Evolutionary conservation across 2,329 filamentous ascomycete genomes (phyloP), one percentile per base, ranked within the genome.

Genomic region (Blumeria hordei): DNA sequence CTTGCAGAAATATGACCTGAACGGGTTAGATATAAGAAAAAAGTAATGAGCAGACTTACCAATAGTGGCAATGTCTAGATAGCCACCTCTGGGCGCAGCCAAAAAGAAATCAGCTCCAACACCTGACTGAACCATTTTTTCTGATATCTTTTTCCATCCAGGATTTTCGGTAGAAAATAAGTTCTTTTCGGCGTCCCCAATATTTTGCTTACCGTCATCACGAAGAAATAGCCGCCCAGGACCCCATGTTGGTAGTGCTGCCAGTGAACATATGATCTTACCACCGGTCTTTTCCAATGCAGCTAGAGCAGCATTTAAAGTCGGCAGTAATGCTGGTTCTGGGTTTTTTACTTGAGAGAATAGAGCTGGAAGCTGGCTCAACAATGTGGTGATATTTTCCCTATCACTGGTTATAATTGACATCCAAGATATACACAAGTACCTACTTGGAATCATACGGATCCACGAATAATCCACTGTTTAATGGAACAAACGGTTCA

Each of bases 71-170:
- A 96, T 81, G 63, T 96, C 90, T 50, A 95, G 76, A 67, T 94
- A 96, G 14, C 85, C 85, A 53, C 90, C 90, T 49, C 85, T 84
- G 1, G 92, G 87, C 10, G 92, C 83, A 21, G 88, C 88, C 62
- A 98, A 74, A 72, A 98, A 98, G 71, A 96, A 92, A 67, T 98
- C 92, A 11, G 86, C 76, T 55, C 92, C 92, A 57, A 94, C 77
- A 35, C 92, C 92, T 35, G 80, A 76, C 55, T 88, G 81, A 0
- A 90, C 83, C 81, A 96, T 85, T 65, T 88, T 90, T 63, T 84
- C 83, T 0, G 88, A 86, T 8, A 82, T 72, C 67, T 94, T 94
- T 66, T 80, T 84, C 81, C 85, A 98, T 2, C 75, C 83, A 18
- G 85, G 81, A 64, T 96, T 85, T 62, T 98, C 92, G 0, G 90